Evolutionary conservation across 2,329 filamentous ascomycete genomes (phyloP).

Genomic region (Stagonosporopsis vannaccii): DNA sequence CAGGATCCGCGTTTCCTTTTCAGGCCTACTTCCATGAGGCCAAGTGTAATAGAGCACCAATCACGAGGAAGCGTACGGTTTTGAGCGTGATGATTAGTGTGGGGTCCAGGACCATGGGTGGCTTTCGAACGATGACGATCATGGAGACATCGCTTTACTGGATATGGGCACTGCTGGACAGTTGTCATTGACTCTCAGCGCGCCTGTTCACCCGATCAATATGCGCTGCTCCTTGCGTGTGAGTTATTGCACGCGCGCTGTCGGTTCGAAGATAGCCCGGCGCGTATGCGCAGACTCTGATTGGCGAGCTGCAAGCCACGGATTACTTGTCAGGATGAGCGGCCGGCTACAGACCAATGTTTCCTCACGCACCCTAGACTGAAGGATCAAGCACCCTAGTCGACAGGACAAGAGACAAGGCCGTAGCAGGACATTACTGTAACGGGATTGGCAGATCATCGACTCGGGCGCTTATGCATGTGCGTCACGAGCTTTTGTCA

Average conservation of each 20-base stretch:
- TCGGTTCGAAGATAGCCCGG: background rate
- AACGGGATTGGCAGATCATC: background rate
- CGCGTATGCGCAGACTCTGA: background rate
- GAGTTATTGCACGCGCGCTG: conserved; percentile 1
- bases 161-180: background rate
- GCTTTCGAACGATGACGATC: background rate
- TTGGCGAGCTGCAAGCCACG: background rate
- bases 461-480: background rate
- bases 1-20: background rate
- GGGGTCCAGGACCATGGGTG: background rate
- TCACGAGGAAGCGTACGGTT: background rate
- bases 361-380: background rate
- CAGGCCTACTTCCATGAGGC: background rate
- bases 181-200: background rate
- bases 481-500: background rate
- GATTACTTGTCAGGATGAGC: background rate
- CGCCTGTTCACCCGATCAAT: background rate
- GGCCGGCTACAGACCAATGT: background rate
- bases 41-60: background rate
- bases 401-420: background rate
- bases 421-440: background rate
- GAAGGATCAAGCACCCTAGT: background rate
- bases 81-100: background rate
- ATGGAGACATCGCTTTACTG: background rate
- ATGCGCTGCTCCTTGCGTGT: background rate